These are phyloP conservation scores for Penicillium cataractarum DNA, from an alignment of 495 filamentous ascomycete genomes.

Conservation along the genomic window DNA sequence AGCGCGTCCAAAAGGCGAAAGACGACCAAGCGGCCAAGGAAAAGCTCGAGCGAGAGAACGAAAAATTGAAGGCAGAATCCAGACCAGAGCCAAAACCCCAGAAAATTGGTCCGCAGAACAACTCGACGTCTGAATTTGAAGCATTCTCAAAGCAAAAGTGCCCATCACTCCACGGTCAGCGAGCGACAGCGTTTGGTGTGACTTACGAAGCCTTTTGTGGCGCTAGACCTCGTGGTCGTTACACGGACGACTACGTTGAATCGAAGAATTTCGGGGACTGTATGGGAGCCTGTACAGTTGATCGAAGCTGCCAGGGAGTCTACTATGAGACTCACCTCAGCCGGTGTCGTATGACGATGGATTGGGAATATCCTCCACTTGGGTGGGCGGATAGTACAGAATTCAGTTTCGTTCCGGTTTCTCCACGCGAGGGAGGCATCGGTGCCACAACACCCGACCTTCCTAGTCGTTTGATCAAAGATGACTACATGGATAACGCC, in stretches of 20 bases:
- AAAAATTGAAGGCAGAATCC: slow-evolving; percentile 1
- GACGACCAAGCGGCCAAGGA: background rate
- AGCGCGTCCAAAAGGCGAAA: background rate
- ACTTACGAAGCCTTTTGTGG: slow-evolving; percentile 1
- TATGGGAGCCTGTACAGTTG: too few species aligned
- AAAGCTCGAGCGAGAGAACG: background rate
- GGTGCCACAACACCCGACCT: too few species aligned
- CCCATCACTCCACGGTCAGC: background rate
- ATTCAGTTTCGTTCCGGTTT: too few species aligned
- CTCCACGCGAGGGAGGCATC: too few species aligned
- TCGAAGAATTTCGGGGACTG: background rate
- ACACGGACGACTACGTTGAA: background rate
- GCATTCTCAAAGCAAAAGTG: background rate
- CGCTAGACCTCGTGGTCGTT: background rate
- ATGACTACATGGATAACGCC: too few species aligned
- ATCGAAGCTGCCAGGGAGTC: too few species aligned
- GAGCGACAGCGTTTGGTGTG: background rate
- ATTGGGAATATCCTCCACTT: too few species aligned
- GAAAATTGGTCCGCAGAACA: background rate
- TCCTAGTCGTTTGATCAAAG: too few species aligned
- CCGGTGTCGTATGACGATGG: too few species aligned
- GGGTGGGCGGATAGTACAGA: too few species aligned
- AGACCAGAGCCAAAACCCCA: background rate
- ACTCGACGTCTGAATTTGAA: background rate
- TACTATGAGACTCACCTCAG: too few species aligned